These are phyloP conservation scores for Chaetomium globosum DNA, from an alignment of 2,329 filamentous ascomycete genomes.

Conservation along the genomic window DNA sequence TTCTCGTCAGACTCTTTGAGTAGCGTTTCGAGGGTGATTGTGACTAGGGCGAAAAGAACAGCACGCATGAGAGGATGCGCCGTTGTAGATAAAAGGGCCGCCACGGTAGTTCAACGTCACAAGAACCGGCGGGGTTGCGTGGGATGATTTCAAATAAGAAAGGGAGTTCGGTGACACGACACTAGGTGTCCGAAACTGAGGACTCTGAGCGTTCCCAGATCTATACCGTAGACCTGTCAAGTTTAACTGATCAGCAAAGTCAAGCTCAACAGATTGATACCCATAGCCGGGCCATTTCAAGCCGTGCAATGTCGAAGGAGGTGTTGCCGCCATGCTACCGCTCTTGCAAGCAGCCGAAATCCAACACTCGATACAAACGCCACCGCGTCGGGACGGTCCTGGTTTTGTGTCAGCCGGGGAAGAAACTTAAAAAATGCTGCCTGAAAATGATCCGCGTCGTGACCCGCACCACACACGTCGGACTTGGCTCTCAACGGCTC, in stretches of 20 bases:
- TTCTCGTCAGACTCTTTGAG: neutral
- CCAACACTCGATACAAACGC: too few relatives aligned
- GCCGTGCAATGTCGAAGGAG: neutral
- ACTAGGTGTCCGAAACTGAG: neutral
- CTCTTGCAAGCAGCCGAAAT: neutral
- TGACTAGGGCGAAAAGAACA: constrained; percentile 4
- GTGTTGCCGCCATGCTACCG: neutral
- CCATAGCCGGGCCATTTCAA: neutral
- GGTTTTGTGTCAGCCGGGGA: neutral
- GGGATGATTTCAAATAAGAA: neutral
- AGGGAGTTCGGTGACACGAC: neutral
- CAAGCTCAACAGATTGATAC: neutral
- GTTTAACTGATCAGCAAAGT: neutral
- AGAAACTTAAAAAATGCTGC: neutral
- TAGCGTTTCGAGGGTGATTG: constrained; percentile 7
- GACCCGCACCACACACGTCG: neutral
- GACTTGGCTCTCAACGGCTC: neutral
- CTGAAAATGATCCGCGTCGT: neutral
- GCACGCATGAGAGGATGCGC: neutral
- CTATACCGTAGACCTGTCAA: too few relatives aligned
- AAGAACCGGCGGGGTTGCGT: neutral
- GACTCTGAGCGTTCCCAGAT: neutral
- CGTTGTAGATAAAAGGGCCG: constrained; percentile 9
- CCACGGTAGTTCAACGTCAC: neutral
- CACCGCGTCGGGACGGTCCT: neutral